phyloP scores from a whole-genome alignment of 768 basidiomycete species.

The Serendipita sp. region DNA sequence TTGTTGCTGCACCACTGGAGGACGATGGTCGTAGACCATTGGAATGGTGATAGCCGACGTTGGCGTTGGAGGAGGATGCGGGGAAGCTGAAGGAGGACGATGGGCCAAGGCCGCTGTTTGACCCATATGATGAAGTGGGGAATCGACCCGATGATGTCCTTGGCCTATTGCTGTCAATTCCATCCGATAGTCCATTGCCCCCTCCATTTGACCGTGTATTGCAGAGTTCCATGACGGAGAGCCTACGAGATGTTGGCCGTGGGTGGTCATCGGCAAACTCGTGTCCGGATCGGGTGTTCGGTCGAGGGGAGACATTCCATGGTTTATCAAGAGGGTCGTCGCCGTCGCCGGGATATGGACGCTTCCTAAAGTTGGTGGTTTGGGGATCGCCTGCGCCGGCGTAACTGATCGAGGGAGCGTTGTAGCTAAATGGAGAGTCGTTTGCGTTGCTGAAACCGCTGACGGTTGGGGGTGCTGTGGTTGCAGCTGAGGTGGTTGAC shows the following conservation, averaged over 20 bases:
- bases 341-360: neutral
- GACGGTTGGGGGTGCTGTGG: neutral
- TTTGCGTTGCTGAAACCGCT: neutral
- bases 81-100: constrained; percentile 5
- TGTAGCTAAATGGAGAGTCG: constrained; percentile 59
- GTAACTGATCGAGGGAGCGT: constrained; percentile 38
- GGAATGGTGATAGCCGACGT: constrained; percentile 2
- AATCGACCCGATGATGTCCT: constrained; percentile 5
- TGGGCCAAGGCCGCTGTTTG: neutral
- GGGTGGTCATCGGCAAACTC: constrained; percentile 23
- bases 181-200: constrained; percentile 2
- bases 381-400: constrained; percentile 10
- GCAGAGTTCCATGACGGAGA: constrained; percentile 80
- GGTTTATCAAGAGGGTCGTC: neutral
- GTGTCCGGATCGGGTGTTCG: constrained; percentile 8
- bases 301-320: constrained; percentile 15
- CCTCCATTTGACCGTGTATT: constrained; percentile 20
- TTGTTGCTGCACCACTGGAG: neutral
- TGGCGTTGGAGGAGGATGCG: constrained; percentile 5
- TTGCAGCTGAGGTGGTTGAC: neutral
- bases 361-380: neutral
- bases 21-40: constrained; percentile 5
- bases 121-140: neutral
- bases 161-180: neutral
- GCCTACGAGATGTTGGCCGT: constrained; percentile 59